Evolutionary conservation across 345 rosid genomes (phyloP).

Genomic region (Conringia planisiliqua): DNA sequence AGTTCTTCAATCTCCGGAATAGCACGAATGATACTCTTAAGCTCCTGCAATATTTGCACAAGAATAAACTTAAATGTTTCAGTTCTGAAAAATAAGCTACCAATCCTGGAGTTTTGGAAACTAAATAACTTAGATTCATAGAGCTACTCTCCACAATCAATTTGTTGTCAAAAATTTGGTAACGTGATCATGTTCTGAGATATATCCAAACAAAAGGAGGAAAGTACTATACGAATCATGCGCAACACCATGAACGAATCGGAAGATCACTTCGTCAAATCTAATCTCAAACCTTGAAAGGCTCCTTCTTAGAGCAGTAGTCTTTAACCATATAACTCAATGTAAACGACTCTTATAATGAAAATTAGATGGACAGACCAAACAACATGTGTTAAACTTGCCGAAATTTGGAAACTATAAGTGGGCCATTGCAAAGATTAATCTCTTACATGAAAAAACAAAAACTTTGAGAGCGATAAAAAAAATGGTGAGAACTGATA

Average conservation of each 20-base stretch:
- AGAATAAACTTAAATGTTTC: neutral
- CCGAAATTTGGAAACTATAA: no score
- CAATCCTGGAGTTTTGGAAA: neutral
- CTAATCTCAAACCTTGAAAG: neutral
- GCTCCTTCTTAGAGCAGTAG: neutral
- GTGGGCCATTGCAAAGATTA: conserved; percentile 13
- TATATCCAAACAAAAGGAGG: neutral
- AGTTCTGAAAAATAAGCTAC: neutral
- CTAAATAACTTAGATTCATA: neutral
- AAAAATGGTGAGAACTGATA: neutral
- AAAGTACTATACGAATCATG: neutral
- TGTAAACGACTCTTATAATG: neutral
- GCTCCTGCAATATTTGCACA: conserved; percentile 57
- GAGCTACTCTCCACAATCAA: neutral
- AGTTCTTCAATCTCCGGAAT: conserved; percentile 84
- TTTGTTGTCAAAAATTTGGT: neutral
- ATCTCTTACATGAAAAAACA: neutral
- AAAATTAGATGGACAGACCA: neutral
- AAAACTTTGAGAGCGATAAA: neutral
- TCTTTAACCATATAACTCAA: neutral
- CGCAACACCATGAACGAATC: neutral
- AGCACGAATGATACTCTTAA: conserved; percentile 63
- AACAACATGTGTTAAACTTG: neutral
- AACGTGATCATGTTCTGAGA: neutral
- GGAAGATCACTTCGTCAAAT: neutral